Evolutionary conservation across 2,329 filamentous ascomycete species (phyloP).

Genomic region (Diplodia mutila): DNA sequence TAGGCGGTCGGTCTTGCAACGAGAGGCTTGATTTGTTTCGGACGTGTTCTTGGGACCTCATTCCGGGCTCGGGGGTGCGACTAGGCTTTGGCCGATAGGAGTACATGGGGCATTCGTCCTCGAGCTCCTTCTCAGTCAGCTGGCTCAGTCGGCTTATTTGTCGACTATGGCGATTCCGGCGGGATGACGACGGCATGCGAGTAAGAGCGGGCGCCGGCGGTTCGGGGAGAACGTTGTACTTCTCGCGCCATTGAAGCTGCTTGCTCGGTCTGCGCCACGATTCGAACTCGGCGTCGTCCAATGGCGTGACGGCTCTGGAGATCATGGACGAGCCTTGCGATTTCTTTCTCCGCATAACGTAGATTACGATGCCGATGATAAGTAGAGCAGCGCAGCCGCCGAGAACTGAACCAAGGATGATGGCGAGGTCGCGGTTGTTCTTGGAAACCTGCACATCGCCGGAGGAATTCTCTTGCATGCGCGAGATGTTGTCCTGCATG

Average conservation of each 20-base stretch:
- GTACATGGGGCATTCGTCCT: conserved; percentile 34
- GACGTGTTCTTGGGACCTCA: conserved; percentile 13
- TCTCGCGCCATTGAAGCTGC: conserved; percentile 41
- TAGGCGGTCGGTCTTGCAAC: conserved; percentile 45
- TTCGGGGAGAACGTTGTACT: conserved; percentile 28
- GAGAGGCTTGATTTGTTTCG: conserved; percentile 27
- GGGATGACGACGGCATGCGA: conserved; percentile 15
- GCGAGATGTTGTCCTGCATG: conserved; percentile 12
- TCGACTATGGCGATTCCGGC: conserved; percentile 14
- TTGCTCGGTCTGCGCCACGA: conserved; percentile 46
- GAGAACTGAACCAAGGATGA: conserved; percentile 41
- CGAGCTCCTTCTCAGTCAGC: conserved; percentile 19
- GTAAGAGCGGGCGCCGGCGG: conserved; percentile 21
- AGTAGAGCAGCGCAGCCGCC: conserved; percentile 39
- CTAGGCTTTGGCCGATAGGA: conserved; percentile 17
- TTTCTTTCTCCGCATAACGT: conserved; percentile 40
- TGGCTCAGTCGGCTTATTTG: background rate
- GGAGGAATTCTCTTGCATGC: conserved; percentile 3
- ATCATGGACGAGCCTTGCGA: conserved; percentile 34
- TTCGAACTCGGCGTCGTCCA: conserved; percentile 47
- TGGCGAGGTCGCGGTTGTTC: conserved; percentile 36
- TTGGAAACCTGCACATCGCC: conserved; percentile 5
- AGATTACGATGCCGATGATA: conserved; percentile 36
- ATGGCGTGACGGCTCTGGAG: conserved; percentile 43
- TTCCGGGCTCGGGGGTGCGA: background rate